Base-by-base conservation (phyloP, 331 rosid species). In the Telfairia occidentalis region DNA sequence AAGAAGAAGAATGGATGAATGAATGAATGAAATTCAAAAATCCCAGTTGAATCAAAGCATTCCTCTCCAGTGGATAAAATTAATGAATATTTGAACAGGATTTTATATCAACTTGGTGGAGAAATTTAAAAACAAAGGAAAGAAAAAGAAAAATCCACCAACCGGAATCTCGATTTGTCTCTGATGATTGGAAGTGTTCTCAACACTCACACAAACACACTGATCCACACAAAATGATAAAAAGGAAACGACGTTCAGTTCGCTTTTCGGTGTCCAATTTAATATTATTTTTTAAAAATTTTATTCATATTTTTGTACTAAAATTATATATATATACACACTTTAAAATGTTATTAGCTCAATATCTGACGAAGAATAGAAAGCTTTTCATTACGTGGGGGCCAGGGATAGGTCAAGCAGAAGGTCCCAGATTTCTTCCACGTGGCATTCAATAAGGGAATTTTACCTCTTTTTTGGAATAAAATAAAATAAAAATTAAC, bases 101-200 rank as follows among this genome's bases (percentile, higher is more conserved):
- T 71, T 71, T 16, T 7, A 24, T 1, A 71, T 16, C 8, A 48
- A 71, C 18, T 15, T 29, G 24, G n/a, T 7, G 7, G 0, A 26
- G 38, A 70, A 46, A 26, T 38, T 42, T 5, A 0, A 16, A 43
- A 61, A n/a, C 0, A 5, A 24, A 69, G 26, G 7, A 16, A 15
- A 2, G 2, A 21, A 60, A 2, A 29, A 60, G 16, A 23, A 43
- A 32, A 71, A 28, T 19, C 59, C 37, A 71, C 54, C 42, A 71
- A 71, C 58, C 59, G 75, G 75, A 71, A 71, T 71, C 75, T 71
- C 29, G 75, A 48, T 71, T 71, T 71, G 75, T 71, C 75, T 71
- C 60, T 46, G 75, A 71, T 71, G 75, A 71, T 71, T 71, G 75
- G 75, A 28, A 71, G 75, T 71, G 75, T 71, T 71, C 75, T 46